These are phyloP conservation scores for Diaporthe batatas DNA, from an alignment of 2,329 filamentous ascomycete species.

Conservation along the genomic window DNA sequence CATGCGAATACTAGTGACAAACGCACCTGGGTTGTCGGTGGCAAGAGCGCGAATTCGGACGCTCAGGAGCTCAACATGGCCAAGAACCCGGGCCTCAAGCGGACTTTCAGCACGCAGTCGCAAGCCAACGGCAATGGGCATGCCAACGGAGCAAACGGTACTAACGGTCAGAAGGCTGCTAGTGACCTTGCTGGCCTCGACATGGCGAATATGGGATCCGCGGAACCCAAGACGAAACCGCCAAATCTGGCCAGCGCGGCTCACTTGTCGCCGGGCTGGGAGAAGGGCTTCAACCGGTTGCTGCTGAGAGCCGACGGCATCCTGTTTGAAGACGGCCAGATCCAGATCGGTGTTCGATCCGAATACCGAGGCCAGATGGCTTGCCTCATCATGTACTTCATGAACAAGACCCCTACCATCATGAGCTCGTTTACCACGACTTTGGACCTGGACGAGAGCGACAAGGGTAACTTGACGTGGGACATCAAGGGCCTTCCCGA, in stretches of 20 bases:
- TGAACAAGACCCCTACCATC: conserved; percentile 88
- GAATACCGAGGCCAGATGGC: conserved; percentile 97
- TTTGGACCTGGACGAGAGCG: conserved; percentile 80
- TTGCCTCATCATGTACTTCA: conserved; percentile 95
- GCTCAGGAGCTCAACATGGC: conserved; percentile 83
- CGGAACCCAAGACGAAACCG: conserved; percentile 71
- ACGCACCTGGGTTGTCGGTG: conserved; percentile 97
- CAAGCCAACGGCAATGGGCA: conserved; percentile 61
- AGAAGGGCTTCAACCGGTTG: conserved; percentile 87
- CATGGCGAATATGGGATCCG: conserved; percentile 72
- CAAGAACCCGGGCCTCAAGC: conserved; percentile 85
- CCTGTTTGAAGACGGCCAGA: conserved; percentile 93
- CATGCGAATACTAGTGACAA: conserved; percentile 94
- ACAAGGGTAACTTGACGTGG: conserved; percentile 78
- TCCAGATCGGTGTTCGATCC: conserved; percentile 91
- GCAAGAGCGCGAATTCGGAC: conserved; percentile 92
- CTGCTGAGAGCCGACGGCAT: conserved; percentile 86
- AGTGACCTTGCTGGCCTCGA: conserved; percentile 87
- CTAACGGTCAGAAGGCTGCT: conserved; percentile 63
- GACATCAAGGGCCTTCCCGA: conserved; percentile 93
- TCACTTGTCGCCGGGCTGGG: conserved; percentile 95
- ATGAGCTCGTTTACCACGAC: conserved; percentile 96
- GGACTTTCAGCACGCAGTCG: conserved; percentile 79
- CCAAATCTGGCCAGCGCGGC: conserved; percentile 93
- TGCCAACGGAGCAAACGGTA: conserved; percentile 61